Conservation (phyloP, 148 eudicot species). For the Cornus controversa region DNA sequence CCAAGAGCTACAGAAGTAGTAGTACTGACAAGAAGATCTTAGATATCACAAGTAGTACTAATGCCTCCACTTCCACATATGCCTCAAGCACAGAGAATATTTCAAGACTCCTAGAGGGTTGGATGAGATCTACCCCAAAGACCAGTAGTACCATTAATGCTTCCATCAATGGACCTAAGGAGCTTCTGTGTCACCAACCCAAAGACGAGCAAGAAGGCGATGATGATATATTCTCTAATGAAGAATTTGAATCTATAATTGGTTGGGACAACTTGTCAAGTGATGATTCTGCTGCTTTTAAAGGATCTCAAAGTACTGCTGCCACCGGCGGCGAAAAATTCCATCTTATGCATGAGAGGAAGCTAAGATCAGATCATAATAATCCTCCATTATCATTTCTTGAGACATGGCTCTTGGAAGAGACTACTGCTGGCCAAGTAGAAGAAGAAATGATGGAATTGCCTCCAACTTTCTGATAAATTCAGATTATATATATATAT, state of each 20-base stretch:
- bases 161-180: slow-evolving; percentile 7
- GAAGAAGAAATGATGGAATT: slow-evolving; percentile 67
- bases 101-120: slow-evolving; percentile 79
- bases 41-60: not conserved
- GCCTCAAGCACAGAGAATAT: slow-evolving; percentile 96
- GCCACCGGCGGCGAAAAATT: slow-evolving; percentile 2
- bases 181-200: not conserved
- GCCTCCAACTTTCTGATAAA: slow-evolving; percentile 53
- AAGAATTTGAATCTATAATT: slow-evolving; percentile 36
- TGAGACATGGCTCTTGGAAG: slow-evolving; percentile 90
- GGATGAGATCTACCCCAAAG: slow-evolving; percentile 73
- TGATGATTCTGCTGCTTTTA: slow-evolving; percentile 25
- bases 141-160: not conserved
- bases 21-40: not conserved
- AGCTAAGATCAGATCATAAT: slow-evolving; percentile 14
- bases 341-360: slow-evolving; percentile 14
- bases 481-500: not conserved
- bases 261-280: slow-evolving; percentile 27
- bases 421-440: slow-evolving; percentile 42
- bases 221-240: slow-evolving; percentile 19
- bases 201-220: slow-evolving; percentile 21
- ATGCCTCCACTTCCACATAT: slow-evolving; percentile 35
- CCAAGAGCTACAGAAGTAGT: slow-evolving; percentile 16
- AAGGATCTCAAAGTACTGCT: slow-evolving; percentile 18
- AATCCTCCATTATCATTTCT: slow-evolving; percentile 68